A percentile compares a stretch with the other conserved stretches of the same genome.
Evolutionary conservation across 352 stramenopile species (phyloP).

Genomic region (Pythium monospermum): DNA sequence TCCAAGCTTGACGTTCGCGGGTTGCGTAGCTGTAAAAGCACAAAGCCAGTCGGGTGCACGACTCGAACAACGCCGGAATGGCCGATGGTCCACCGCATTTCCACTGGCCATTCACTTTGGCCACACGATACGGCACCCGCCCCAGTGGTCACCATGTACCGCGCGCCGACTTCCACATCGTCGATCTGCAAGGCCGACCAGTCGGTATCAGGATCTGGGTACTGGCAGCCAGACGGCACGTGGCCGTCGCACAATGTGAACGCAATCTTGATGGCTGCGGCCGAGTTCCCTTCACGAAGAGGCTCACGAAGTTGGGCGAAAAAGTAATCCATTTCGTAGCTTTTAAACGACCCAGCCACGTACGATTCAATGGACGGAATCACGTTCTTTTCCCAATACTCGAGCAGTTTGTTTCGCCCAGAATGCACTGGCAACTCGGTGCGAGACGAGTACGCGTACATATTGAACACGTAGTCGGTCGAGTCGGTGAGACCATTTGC

Average conservation of each 20-base stretch:
- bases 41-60: conserved; percentile 46
- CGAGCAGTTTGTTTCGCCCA: conserved; percentile 72
- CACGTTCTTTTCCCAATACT: conserved; percentile 84
- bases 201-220: conserved; percentile 73
- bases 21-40: conserved; percentile 63
- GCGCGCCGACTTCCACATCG: conserved; percentile 58
- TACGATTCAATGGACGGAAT: conserved; percentile 82
- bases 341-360: conserved; percentile 78
- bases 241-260: conserved; percentile 78
- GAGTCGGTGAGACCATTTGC: conserved; percentile 13
- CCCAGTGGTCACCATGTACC: conserved; percentile 37
- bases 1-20: conserved; percentile 39
- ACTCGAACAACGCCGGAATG: conserved; percentile 47
- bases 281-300: conserved; percentile 65
- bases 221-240: conserved; percentile 70
- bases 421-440: conserved; percentile 61
- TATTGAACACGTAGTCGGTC: conserved; percentile 64
- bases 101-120: conserved; percentile 30
- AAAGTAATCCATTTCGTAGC: conserved; percentile 86
- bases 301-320: conserved; percentile 77
- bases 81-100: conserved; percentile 67
- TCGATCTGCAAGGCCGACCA: conserved; percentile 74
- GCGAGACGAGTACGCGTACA: conserved; percentile 64
- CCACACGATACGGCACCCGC: conserved; percentile 23
- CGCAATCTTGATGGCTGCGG: conserved; percentile 73